Base-by-base conservation (phyloP, 495 filamentous ascomycete genomes). In the Xylaria nigripes region DNA sequence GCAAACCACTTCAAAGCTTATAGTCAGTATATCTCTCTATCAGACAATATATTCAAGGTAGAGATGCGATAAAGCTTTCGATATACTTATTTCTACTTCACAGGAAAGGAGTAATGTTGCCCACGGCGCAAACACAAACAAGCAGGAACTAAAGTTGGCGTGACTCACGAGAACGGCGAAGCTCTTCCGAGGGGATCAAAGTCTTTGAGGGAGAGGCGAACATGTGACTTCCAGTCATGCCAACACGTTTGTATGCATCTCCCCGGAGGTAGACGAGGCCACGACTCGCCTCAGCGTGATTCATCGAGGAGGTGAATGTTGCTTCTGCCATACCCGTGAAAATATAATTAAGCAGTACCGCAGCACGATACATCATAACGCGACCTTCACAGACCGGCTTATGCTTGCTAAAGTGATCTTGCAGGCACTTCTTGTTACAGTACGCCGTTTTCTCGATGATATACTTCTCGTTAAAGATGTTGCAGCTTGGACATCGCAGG, bases 391-490 rank as follows among this genome's bases (percentile, higher is more conserved):
- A 56, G 15, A 43, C 34, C 6, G 4, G 2, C 19, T 41, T 45
- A 18, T 56, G 54, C 24, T 40, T 13, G 6, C 36, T 6, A 4
- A 15, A 5, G 23, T 56, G 47, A 15, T 38, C 21, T 15, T 45
- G 0, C 18, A 45, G 40, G 36, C 54, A 56, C 34, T 23, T 21
- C 47, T 45, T 56, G 13, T 56, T 50, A 41, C 54, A 56, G 47
- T 56, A 56, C 3, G 42, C 27, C 29, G 54, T 56, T 34, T 45
- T 50, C 5, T 18, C 15, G 0, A 56, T 16, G 15, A 56, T 34
- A 3, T 3, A 10, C 18, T 13, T 23, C 0, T 56, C 48, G 9
- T 50, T 42, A 8, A 21, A 10, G 40, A 56, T 15, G 22, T 6
- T 10, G 47, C 54, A 56, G 12, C 2, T 15, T 1, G 47, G 40